These are phyloP conservation scores for Pseudopyrenochaeta lycopersici DNA, from an alignment of 2,329 filamentous ascomycete genomes.

Conservation along the genomic window DNA sequence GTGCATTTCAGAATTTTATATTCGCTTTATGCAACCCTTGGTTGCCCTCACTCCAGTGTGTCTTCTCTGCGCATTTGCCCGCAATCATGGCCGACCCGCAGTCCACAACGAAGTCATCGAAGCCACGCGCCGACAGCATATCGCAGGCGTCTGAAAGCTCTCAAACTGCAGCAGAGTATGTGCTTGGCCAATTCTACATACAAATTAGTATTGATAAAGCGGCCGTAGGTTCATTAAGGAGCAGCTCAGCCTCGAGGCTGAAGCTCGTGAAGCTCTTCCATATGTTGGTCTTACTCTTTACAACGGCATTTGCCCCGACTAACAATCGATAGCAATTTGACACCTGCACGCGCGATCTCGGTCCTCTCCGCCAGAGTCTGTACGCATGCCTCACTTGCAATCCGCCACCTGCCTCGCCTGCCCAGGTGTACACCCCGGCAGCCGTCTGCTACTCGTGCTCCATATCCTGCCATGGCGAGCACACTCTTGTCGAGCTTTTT, in stretches of 20 bases:
- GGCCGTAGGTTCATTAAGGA: slow-evolving; percentile 78
- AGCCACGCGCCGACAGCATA: slow-evolving; percentile 49
- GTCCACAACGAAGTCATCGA: slow-evolving; percentile 27
- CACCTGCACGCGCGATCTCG: slow-evolving; percentile 88
- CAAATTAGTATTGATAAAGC: not conserved
- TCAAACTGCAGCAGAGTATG: slow-evolving; percentile 62
- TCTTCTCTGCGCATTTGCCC: not conserved
- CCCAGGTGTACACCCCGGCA: slow-evolving; percentile 74
- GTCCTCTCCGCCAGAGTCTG: slow-evolving; percentile 84
- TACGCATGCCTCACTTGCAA: slow-evolving; percentile 96
- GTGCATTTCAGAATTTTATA: not conserved
- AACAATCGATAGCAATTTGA: slow-evolving; percentile 77
- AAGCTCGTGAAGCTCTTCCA: slow-evolving; percentile 92
- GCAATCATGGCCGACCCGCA: slow-evolving; percentile 40
- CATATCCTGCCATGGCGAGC: slow-evolving; percentile 94
- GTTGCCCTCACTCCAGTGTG: no score
- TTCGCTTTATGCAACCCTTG: no score
- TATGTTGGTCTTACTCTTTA: slow-evolving; percentile 71
- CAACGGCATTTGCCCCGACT: slow-evolving; percentile 10
- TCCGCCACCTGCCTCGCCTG: slow-evolving; percentile 71
- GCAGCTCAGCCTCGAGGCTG: slow-evolving; percentile 90
- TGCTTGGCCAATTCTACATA: not conserved
- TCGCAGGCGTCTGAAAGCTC: slow-evolving; percentile 60
- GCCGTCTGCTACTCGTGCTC: slow-evolving; percentile 97
- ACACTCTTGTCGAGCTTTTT: slow-evolving; percentile 94